Base-by-base conservation (phyloP, 1,284 basidiomycete species). In the Moesziomyces parantarcticus region DNA sequence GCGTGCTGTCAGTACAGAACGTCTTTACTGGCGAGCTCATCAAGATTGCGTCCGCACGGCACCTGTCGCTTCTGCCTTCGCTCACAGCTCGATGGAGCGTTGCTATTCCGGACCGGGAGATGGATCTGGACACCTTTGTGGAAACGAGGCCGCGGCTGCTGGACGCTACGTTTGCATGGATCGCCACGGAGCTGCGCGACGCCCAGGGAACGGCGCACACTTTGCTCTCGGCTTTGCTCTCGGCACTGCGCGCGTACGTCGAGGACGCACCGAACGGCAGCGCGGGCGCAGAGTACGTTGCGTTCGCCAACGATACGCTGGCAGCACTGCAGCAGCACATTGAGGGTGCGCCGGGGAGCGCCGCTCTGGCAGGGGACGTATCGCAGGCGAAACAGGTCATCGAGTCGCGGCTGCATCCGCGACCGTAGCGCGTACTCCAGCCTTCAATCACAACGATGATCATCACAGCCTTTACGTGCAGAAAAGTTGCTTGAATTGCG, bases 1-100 rank as follows among this genome's bases (percentile, higher is more conserved):
- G 67, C 14, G 57, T 58, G n/a, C 48, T 73, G 23, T 73, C 75
- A 0, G 45, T 75, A 10, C 79, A 81, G 53, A 57, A 71, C 23
- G 54, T 56, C 14, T 79, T 62, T 18, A 80, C 79, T 0, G 39
- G 5, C 5, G 54, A 63, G 8, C 44, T 75, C 46, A 58, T 68
- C 16, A 42, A 59, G 5, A 50, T 21, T 8, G 61, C 21, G 6
- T 39, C 21, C 3, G 9, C 26, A 39, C 2, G 40, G 13, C 22
- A 25, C 22, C 9, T 43, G 10, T n/a, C 44, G 20, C 36, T 65
- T 18, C 34, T 70, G 18, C 36, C 44, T 7, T 18, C 47, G 16
- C 16, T 61, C 2, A 25, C 51, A 14, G 14, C 22, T 14, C 22
- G 39, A 18, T 61, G 68, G 65, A 34, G 16, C 25, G 23, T 9